Conservation (phyloP, 305 asterid species). For the Fraxinus greggii region DNA sequence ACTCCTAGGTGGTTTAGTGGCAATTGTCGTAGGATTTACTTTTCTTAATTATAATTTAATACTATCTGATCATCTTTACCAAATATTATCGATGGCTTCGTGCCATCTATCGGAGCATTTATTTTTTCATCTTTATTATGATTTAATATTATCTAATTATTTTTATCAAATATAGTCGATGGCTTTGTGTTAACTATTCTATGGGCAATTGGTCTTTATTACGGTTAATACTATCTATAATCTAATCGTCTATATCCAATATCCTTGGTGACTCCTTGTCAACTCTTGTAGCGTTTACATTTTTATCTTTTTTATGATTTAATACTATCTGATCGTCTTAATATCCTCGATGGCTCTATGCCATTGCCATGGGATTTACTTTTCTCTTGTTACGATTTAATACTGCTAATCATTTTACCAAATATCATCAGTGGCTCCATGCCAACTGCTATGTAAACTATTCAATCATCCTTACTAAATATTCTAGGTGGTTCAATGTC, state of each 20-base stretch:
- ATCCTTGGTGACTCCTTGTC: neutral
- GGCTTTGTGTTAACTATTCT: neutral
- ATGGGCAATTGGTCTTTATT: too few relatives aligned
- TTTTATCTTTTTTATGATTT: neutral
- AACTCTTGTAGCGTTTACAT: neutral
- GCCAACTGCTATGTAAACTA: neutral
- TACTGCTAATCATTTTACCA: neutral
- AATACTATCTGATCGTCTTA: too few relatives aligned
- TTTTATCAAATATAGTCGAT: neutral
- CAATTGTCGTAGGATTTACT: neutral
- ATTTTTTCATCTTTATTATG: neutral
- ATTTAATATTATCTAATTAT: too few relatives aligned
- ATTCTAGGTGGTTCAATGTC: neutral
- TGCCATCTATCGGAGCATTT: neutral
- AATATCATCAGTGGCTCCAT: neutral
- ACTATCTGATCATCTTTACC: neutral
- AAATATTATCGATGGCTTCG: neutral
- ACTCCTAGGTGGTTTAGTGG: neutral
- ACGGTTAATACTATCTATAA: too few relatives aligned
- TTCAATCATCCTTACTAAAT: neutral
- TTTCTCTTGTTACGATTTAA: neutral
- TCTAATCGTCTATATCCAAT: too few relatives aligned
- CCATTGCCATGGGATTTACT: neutral
- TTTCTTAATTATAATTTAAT: neutral
- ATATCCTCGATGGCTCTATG: neutral